Evolutionary conservation across 1,284 basidiomycete genomes (phyloP), one percentile per base, ranked within the genome.

Genomic region (Phlebopus sp.): DNA sequence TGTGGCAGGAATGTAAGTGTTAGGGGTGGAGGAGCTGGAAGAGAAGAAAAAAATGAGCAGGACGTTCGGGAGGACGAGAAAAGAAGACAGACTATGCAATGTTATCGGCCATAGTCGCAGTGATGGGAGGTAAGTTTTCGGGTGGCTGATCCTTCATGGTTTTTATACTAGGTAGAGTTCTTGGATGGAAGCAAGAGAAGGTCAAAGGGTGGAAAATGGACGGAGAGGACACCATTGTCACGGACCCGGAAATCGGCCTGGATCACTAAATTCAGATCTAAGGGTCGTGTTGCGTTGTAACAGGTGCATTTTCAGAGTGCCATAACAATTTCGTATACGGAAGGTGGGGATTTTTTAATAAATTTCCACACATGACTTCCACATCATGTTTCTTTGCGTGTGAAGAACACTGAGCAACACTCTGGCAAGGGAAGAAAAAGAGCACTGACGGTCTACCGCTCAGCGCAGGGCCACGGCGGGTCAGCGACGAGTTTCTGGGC

Each of bases 261-360:
- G 71, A 80, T 78, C 75, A 77, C 74, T 73, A 72, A 77, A 76
- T 70, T 75, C 71, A 80, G 78, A 82, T 81, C 78, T 81, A 78
- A 71, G 69, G 69, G 67, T 69, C 62, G 65, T 55, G 64, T 60
- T 67, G 64, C 59, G 62, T 62, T 65, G 63, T 68, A 68, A 68
- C 67, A 64, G 60, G 64, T 64, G 62, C 64, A 67, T 69, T 64
- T 68, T 68, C 62, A 63, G 60, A 66, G 64, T 69, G 63, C 67
- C 63, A 65, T 65, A 65, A 69, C 51, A 62, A 68, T 68, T 64
- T 69, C 66, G 60, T 68, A 68, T 69, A 64, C 54, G 65, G 64
- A 69, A 65, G 49, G 62, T 65, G 55, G 63, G 52, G 67, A 47
- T 63, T 64, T 68, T 67, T 63, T 55, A 65, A 64, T 64, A 55